These are phyloP conservation scores for Starmerella stellata DNA, from an alignment of 805 yeast species.

Conservation along the genomic window DNA sequence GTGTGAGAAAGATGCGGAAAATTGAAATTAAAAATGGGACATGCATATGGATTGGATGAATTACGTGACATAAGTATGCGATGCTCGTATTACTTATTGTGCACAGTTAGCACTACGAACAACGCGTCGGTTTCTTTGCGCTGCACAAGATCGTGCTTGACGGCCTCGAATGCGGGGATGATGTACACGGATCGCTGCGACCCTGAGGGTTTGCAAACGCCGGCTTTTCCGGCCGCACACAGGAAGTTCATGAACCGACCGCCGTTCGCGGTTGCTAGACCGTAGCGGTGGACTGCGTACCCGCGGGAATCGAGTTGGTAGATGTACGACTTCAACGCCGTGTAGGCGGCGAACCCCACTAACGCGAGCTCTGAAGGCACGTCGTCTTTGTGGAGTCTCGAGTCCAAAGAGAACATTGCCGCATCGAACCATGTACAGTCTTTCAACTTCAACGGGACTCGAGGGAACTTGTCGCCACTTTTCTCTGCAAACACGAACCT, in stretches of 20 bases:
- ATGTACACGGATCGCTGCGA: background rate
- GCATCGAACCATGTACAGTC: background rate
- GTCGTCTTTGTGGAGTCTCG: conserved; percentile 19
- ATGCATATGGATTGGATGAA: too few relatives aligned
- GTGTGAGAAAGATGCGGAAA: too few relatives aligned
- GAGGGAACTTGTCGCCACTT: background rate
- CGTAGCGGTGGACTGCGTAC: background rate
- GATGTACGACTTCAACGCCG: background rate
- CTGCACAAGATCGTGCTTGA: background rate
- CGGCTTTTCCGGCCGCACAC: background rate
- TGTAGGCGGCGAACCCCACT: background rate
- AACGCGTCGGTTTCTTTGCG: background rate
- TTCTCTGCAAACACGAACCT: background rate
- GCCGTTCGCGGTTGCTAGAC: background rate
- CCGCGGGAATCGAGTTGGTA: background rate
- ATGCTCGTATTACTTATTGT: too few relatives aligned
- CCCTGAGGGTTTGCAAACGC: background rate
- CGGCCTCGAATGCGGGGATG: background rate
- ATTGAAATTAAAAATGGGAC: too few relatives aligned
- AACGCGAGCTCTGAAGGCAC: conserved; percentile 37
- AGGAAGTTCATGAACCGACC: background rate
- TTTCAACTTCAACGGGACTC: background rate
- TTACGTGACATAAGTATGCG: too few relatives aligned
- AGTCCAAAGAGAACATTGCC: conserved; percentile 18
- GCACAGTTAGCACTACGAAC: background rate